Percentiles rank a stretch among this genome's conserved stretches.
Conservation (phyloP, 768 basidiomycete genomes). For the Amanita pallidorosea region DNA sequence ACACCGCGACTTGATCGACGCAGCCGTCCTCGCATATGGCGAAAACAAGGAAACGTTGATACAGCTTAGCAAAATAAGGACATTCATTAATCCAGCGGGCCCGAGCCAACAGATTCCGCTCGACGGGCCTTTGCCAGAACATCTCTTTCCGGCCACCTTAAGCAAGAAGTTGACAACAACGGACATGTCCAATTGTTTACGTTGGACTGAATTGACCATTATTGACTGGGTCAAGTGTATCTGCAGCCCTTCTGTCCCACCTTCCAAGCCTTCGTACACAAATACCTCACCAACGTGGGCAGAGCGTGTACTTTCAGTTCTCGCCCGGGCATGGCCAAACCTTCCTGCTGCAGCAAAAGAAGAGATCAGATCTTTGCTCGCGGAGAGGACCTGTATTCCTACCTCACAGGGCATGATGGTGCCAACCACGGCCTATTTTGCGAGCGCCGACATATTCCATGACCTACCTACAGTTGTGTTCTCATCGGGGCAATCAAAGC, state of each 20-base stretch:
- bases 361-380: conserved; percentile 37
- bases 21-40: conserved; percentile 47
- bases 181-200: conserved; percentile 44
- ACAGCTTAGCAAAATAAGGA: conserved; percentile 58
- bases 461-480: conserved; percentile 76
- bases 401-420: conserved; percentile 63
- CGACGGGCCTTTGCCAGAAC: conserved; percentile 66
- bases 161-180: conserved; percentile 47
- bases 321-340: conserved; percentile 67
- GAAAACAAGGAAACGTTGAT: conserved; percentile 43
- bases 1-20: conserved; percentile 56
- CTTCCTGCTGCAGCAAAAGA: conserved; percentile 37
- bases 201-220: conserved; percentile 71
- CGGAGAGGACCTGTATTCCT: conserved; percentile 51
- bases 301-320: conserved; percentile 60
- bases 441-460: conserved; percentile 79
- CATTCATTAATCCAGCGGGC: conserved; percentile 57
- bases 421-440: conserved; percentile 73
- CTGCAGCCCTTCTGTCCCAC: conserved; percentile 31
- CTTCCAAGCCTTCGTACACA: conserved; percentile 38
- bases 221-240: conserved; percentile 69
- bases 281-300: conserved; percentile 60
- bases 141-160: conserved; percentile 59
- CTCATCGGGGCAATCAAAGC: conserved; percentile 61
- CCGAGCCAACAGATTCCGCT: conserved; percentile 46